Percentiles rank a stretch among this genome's conserved stretches.
Conservation (phyloP, 2,329 filamentous ascomycete species). For the Aureobasidium sp. region DNA sequence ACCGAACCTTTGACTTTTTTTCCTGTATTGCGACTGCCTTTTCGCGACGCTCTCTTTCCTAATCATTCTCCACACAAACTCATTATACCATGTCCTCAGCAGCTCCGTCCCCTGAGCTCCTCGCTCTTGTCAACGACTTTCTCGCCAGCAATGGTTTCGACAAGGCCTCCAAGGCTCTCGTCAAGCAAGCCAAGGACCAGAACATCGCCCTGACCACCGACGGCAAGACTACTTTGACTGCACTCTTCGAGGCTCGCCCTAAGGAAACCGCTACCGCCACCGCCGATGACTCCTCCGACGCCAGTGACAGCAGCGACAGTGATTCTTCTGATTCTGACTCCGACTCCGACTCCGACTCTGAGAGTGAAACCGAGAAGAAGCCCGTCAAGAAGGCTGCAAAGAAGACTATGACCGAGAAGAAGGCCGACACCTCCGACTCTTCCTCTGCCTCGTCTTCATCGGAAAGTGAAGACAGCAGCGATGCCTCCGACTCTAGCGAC, state of each 20-base stretch:
- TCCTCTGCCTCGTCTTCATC: conserved; percentile 11
- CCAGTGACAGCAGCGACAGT: conserved; percentile 16
- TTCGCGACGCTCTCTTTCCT: background rate
- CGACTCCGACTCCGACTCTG: conserved; percentile 19
- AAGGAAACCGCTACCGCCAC: conserved; percentile 19
- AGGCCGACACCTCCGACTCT: conserved; percentile 18
- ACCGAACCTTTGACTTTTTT: conserved; percentile 8
- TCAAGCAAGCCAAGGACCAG: conserved; percentile 28
- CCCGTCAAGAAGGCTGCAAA: conserved; percentile 22
- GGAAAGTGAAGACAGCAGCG: conserved; percentile 15
- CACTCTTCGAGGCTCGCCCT: conserved; percentile 23
- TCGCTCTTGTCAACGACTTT: conserved; percentile 21
- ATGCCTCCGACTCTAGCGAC: conserved; percentile 14
- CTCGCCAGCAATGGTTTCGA: conserved; percentile 27
- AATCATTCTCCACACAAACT: background rate
- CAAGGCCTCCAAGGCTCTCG: conserved; percentile 25
- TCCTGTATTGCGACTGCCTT: conserved; percentile 3
- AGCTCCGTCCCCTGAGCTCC: conserved; percentile 11
- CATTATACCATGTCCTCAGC: conserved; percentile 7
- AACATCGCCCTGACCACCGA: conserved; percentile 22
- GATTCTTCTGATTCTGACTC: conserved; percentile 16
- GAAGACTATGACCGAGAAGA: conserved; percentile 22
- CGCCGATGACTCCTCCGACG: conserved; percentile 16
- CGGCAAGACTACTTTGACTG: conserved; percentile 19
- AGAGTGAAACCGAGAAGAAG: conserved; percentile 17